A percentile compares a stretch with the other conserved stretches of the same genome.
These are phyloP conservation scores for Gossypium gossypioides DNA, from an alignment of 441 rosid genomes.

Conservation along the genomic window DNA sequence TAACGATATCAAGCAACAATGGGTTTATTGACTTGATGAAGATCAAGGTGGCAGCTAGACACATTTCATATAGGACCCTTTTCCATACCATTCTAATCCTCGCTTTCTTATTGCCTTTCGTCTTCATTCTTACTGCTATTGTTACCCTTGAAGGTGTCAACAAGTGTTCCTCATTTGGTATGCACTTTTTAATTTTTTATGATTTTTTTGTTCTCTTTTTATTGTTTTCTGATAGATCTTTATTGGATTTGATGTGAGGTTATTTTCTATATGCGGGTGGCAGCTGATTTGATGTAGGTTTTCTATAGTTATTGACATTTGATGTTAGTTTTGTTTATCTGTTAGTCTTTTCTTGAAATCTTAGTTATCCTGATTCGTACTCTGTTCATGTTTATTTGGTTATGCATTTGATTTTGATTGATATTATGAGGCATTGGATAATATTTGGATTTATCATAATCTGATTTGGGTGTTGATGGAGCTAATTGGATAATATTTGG, in stretches of 20 bases:
- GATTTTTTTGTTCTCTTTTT: background rate
- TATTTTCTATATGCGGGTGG: background rate
- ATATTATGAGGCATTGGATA: background rate
- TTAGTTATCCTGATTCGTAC: background rate
- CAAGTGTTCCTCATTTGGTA: constrained; percentile 99
- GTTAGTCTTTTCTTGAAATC: background rate
- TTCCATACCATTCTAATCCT: constrained; percentile 89
- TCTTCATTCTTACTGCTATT: constrained; percentile 90
- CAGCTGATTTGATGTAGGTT: constrained; percentile 10
- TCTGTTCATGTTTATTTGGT: background rate
- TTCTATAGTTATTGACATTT: background rate
- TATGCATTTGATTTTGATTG: background rate
- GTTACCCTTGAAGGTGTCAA: constrained; percentile 99
- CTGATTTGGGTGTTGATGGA: constrained; percentile 1
- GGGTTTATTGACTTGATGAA: constrained; percentile 98
- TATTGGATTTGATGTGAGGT: constrained; percentile 11
- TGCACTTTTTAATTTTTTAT: background rate
- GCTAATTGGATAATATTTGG: constrained; percentile 3
- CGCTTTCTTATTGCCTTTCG: constrained; percentile 95
- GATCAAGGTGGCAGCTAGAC: constrained; percentile 99
- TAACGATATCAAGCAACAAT: constrained; percentile 85
- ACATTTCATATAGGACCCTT: constrained; percentile 91
- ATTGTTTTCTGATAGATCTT: constrained; percentile 25
- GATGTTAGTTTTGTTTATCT: background rate
- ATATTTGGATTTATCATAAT: background rate